Percentiles rank a stretch among this genome's conserved stretches.
phyloP scores from a whole-genome alignment of 1,284 basidiomycete species.

The Trichosporon faecale region DNA sequence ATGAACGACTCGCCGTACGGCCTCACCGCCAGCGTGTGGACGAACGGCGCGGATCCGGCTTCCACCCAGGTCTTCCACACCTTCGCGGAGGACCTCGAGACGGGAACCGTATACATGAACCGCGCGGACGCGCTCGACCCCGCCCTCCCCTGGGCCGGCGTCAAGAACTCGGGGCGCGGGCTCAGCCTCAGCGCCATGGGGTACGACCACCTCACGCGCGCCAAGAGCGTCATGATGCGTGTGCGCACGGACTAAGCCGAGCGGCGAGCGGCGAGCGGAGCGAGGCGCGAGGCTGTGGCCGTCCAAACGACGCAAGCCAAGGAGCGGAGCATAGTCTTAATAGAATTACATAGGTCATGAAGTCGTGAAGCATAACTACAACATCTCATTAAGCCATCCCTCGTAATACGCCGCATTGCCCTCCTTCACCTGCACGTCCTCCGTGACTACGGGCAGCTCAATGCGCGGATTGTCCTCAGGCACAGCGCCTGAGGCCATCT shows the following conservation, averaged over 20 bases:
- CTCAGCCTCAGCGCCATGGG: conserved; percentile 78
- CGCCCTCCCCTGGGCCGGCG: conserved; percentile 87
- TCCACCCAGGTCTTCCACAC: conserved; percentile 60
- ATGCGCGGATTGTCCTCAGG: conserved; percentile 27
- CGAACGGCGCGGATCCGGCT: conserved; percentile 64
- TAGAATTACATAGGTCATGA: background rate
- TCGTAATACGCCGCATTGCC: conserved; percentile 31
- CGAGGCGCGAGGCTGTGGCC: background rate
- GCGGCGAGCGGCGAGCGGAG: background rate
- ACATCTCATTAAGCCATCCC: conserved; percentile 25
- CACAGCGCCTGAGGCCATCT: conserved; percentile 42
- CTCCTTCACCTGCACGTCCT: conserved; percentile 15
- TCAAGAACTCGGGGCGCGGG: conserved; percentile 88
- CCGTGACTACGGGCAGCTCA: background rate
- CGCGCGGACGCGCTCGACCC: conserved; percentile 87
- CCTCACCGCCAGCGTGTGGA: conserved; percentile 91
- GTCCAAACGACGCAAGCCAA: no score
- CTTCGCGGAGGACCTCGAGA: conserved; percentile 71
- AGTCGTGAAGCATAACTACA: background rate
- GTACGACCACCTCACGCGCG: conserved; percentile 45
- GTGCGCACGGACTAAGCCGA: conserved; percentile 15
- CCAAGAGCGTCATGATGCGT: conserved; percentile 28
- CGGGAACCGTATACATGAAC: conserved; percentile 88
- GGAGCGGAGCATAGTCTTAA: no score
- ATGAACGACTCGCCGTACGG: conserved; percentile 98